These are phyloP conservation scores for Piromyces finnis DNA, from an alignment of 192 early-diverging fungal genomes.

Conservation along the genomic window DNA sequence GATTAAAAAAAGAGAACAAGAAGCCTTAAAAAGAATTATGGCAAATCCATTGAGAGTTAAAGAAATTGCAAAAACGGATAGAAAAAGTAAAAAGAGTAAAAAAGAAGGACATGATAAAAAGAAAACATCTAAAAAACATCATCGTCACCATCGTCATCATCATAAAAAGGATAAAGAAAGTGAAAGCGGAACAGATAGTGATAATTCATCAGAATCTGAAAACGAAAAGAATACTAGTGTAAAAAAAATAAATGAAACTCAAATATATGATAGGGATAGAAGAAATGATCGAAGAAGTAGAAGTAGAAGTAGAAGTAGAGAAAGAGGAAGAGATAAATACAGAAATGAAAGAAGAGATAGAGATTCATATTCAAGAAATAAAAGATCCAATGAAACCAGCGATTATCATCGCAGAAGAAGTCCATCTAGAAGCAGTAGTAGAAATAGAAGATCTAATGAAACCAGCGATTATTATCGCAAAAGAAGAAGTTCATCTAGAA, in stretches of 20 bases:
- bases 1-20: slow-evolving; percentile 77
- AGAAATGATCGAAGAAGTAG: slow-evolving; percentile 3
- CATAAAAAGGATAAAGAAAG: not conserved
- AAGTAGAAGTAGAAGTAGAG: slow-evolving; percentile 11
- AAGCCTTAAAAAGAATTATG: slow-evolving; percentile 49
- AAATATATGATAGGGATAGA: no score
- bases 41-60: slow-evolving; percentile 52
- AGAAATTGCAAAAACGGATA: slow-evolving; percentile 13
- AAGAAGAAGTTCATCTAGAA: not conserved
- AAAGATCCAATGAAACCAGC: not conserved
- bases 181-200: not conserved
- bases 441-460: not conserved
- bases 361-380: not conserved
- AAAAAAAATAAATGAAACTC: not conserved
- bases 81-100: slow-evolving; percentile 6
- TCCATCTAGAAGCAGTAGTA: not conserved
- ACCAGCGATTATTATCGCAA: not conserved
- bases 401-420: not conserved
- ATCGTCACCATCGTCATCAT: not conserved
- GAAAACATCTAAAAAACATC: slow-evolving; percentile 19
- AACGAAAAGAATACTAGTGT: no score
- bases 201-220: slow-evolving; percentile 1
- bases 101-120: slow-evolving; percentile 13
- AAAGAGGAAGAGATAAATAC: slow-evolving; percentile 1
- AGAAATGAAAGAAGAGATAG: slow-evolving; percentile 3